A percentile compares a stretch with the other conserved stretches of the same genome.
Evolutionary conservation across 169 alveolate genomes (phyloP).

Genomic region (Babesia bovis): DNA sequence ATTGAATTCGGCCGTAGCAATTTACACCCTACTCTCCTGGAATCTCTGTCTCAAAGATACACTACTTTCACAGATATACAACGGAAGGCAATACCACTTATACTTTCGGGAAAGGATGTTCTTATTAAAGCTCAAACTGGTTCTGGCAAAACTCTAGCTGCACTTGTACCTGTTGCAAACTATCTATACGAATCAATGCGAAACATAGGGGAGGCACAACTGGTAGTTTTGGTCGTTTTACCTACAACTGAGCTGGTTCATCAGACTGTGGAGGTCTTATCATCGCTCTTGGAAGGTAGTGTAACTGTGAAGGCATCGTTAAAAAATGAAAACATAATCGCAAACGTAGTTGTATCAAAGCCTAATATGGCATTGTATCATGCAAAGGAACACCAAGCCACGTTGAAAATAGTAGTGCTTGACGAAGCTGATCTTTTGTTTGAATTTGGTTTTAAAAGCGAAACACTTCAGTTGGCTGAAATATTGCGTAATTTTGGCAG

Average conservation of each 20-base stretch:
- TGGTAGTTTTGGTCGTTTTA: slow-evolving; percentile 64
- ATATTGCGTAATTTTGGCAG: slow-evolving; percentile 39
- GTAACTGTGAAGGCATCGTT: slow-evolving; percentile 46
- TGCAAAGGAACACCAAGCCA: slow-evolving; percentile 44
- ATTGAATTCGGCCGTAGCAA: slow-evolving; percentile 36
- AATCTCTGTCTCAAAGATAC: slow-evolving; percentile 13
- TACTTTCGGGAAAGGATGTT: slow-evolving; percentile 73
- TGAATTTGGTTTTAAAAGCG: slow-evolving; percentile 66
- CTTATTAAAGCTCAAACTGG: slow-evolving; percentile 75
- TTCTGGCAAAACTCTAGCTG: slow-evolving; percentile 79
- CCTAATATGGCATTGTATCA: slow-evolving; percentile 56
- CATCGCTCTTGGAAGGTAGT: slow-evolving; percentile 38
- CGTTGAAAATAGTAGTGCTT: slow-evolving; percentile 57
- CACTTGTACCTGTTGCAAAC: slow-evolving; percentile 66
- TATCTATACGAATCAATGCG: slow-evolving; percentile 32
- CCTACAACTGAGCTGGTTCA: slow-evolving; percentile 72
- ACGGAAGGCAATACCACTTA: slow-evolving; percentile 63
- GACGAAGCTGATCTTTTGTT: slow-evolving; percentile 78
- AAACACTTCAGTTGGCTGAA: slow-evolving; percentile 54
- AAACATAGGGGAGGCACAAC: slow-evolving; percentile 33
- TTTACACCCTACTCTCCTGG: slow-evolving; percentile 53
- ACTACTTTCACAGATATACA: slow-evolving; percentile 53
- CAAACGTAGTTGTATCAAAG: slow-evolving; percentile 66
- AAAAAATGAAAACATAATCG: slow-evolving; percentile 33
- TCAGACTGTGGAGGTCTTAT: slow-evolving; percentile 61